Evolutionary conservation across 2,329 filamentous ascomycete species (phyloP), one percentile per base, ranked within the genome.

Genomic region (Fusarium keratoplasticum): DNA sequence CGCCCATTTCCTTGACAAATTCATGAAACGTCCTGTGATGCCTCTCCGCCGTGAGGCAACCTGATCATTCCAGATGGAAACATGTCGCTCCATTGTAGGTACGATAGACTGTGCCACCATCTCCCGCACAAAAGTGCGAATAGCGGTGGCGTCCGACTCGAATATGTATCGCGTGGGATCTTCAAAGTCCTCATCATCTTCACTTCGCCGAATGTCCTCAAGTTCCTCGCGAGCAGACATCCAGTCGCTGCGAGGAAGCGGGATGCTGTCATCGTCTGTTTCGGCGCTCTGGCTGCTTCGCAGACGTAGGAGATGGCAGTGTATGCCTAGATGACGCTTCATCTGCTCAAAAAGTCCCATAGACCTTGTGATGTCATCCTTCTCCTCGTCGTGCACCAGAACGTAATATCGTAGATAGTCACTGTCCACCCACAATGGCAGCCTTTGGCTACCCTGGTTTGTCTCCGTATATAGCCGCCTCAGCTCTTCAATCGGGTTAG

Each of bases 331-430:
- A 83, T 98, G 95, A n/a, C 96, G 91, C 84, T 98, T 99, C 97
- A 99, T 99, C 82, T 98, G 95, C 77, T 99, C 96, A 82, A 98
- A 99, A 31, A 98, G 87, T 20, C 91, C 90, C 82, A 96, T 96
- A 14, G 95, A 97, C 83, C 95, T 93, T 40, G 91, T 90, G 70
- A 98, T 97, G 80, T 99, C 95, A 79, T 98, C 96, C 70, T 91
- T 91, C 80, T 99, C 96, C 83, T 99, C 97, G 77, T 99, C 96
- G 79, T 99, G 96, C 20, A 99, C 93, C 47, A 99, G 87, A 18
- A 99, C 94, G 83, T 99, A 99, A 83, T 99, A 99, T 72, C 96
- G 90, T 73, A 99, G 86, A 81, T 96, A 99, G 71, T 98, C 95
- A 33, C 93, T 92, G 79, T 97, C 92, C 1, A 98, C 93, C 93